Base-by-base conservation (phyloP, 1,139 yeast species). In the Geotrichum restrictum region DNA sequence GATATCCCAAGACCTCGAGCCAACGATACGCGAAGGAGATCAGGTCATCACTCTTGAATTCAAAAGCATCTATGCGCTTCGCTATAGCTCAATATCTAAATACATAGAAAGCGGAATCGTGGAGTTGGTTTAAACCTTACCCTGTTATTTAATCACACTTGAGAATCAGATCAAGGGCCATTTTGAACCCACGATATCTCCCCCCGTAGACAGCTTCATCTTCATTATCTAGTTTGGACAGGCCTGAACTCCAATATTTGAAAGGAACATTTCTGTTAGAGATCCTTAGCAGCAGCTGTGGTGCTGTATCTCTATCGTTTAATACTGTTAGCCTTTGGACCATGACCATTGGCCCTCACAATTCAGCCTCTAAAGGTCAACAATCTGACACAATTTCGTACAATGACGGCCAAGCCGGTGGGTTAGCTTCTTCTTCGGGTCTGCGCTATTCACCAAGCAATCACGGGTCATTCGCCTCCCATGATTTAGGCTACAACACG, bases 11-110 rank as follows among this genome's bases (percentile, higher is more conserved):
- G 64, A 68, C 11, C 78, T 69, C 8, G 61, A 57, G 11, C 62
- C 64, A 6, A 32, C 41, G n/a, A 59, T 65, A 1, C 72, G 70
- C 3, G 74, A 70, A 21, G 73, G 53, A 14, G 36, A 65, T 5
- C 95, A 87, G 58, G 82, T 77, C 53, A 74, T 89, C 11, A 86
- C 82, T 48, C 73, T 89, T 57, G 76, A 73, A 6, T 68, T 73
- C 18, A 82, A 80, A n/a, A 88, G 91, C 37, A 81, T 89, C 10
- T 88, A 87, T 63, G 88, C 87, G 42, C 76, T 88, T 64, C 75
- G 88, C 54, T 91, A 88, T 69, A 75, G 76, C 21, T 77, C 81
- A 24, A 36, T 48, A 41, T 34, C 45, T 19, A 46, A 46, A 46
- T 46, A 39, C 38, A 39, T 46, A 32, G 45, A 46, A 24, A 39